Evolutionary conservation across 2,329 filamentous ascomycete species (phyloP), one percentile per base, ranked within the genome.

Genomic region (Epichloe festucae): DNA sequence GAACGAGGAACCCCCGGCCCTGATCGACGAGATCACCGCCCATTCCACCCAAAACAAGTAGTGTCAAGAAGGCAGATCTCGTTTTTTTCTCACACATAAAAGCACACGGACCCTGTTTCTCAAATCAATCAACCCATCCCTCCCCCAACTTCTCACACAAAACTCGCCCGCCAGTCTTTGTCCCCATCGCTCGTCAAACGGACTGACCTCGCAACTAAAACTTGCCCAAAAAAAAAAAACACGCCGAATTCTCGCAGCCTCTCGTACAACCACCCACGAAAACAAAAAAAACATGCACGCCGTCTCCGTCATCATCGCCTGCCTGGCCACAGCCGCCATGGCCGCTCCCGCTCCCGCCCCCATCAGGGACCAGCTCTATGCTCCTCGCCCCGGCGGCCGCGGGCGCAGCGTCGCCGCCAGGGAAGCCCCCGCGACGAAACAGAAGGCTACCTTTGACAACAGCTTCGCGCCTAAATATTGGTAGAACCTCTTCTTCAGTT

Each of bases 221-320:
- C 19, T 3, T 21, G 19, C 19, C 19, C 1, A 23, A 23, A 23
- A 23, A 2, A 23, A 23, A 23, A 23, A 23, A 5, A 1, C 23
- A 27, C 7, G 27, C 27, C 14, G 15, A 1, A 43, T 17, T 2
- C 41, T 3, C 41, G 15, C 12, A 43, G 19, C 23, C 14, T 15
- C 42, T 15, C 21, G 7, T 2, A 27, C 23, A 27, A 27, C 23
- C 23, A 2, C 6, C 2, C 23, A 27, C 2, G 5, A 23, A 5
- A 23, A 17, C 10, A 38, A 34, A 49, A 5, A 21, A 14, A n/a
- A 48, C 7, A 52, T 52, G 51, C 46, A 27, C 46, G 12, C 46
- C 46, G 3, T 52, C 46, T 35, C 46, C 42, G 17, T 49, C 51
- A 23, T 52, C 35, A 39, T 49, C 10, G 46, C 46, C 46, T 52